Percentiles rank a stretch among this genome's conserved stretches.
Conservation (phyloP, 2,329 filamentous ascomycete species). For the Ascochyta clinopodiicola region DNA sequence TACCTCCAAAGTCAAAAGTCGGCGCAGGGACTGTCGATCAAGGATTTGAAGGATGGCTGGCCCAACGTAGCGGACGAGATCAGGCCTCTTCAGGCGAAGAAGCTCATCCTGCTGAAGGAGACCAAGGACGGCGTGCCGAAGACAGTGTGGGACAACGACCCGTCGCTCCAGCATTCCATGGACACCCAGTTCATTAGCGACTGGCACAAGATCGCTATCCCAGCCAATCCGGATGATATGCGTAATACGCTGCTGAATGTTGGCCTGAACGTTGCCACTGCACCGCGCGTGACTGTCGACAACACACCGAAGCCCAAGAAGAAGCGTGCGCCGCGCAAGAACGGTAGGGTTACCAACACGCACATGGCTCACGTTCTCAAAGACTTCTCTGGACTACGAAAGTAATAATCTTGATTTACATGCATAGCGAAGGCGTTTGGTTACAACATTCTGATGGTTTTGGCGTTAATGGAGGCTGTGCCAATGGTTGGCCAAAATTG, state of each 20-base stretch:
- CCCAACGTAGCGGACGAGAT: slow-evolving; percentile 81
- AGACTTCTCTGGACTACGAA: slow-evolving; percentile 66
- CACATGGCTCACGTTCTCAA: slow-evolving; percentile 85
- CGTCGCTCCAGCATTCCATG: slow-evolving; percentile 74
- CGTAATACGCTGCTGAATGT: slow-evolving; percentile 77
- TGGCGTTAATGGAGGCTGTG: neutral
- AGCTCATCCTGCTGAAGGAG: slow-evolving; percentile 82
- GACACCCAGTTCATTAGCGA: slow-evolving; percentile 83
- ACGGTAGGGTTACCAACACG: slow-evolving; percentile 83
- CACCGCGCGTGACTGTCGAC: slow-evolving; percentile 70
- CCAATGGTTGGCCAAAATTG: slow-evolving; percentile 2
- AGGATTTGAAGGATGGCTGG: slow-evolving; percentile 97
- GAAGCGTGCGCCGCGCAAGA: slow-evolving; percentile 75
- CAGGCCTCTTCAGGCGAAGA: slow-evolving; percentile 75
- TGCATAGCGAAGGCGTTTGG: slow-evolving; percentile 46
- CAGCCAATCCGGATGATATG: slow-evolving; percentile 73
- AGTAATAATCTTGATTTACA: slow-evolving; percentile 28
- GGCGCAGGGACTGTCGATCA: slow-evolving; percentile 80
- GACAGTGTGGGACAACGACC: slow-evolving; percentile 84
- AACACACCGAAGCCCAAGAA: slow-evolving; percentile 69
- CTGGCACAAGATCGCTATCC: slow-evolving; percentile 83
- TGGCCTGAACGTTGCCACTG: slow-evolving; percentile 83
- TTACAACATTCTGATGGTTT: neutral
- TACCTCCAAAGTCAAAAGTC: slow-evolving; percentile 83
- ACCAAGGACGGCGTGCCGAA: slow-evolving; percentile 89